Base-by-base conservation (phyloP, 1,139 yeast species). In the Pneumocystis wakefieldiae region DNA sequence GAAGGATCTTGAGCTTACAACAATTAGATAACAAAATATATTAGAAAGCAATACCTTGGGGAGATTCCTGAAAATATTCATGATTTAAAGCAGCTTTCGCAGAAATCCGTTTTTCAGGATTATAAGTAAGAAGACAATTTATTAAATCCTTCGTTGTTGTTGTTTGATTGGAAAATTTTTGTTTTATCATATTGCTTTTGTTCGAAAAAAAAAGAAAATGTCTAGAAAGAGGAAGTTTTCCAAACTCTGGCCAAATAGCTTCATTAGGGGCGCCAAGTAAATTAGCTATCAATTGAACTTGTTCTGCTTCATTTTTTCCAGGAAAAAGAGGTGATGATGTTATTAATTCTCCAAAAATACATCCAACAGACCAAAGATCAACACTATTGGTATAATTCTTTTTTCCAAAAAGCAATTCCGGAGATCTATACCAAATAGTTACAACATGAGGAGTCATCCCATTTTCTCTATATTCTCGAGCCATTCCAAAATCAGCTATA, bases 371-470 rank as follows among this genome's bases (percentile, higher is more conserved):
- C 98, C 98, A 92, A 62, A 89, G 74, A 15, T 48, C 70, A 59
- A 92, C 86, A 0, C 97, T 92, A 0, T 97, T 96, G 0, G 97
- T 87, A 72, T 92, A 92, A 75, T 92, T 96, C 61, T 96, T 77
- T 1, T 96, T 90, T 0, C 98, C 98, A 55, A 92, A 75, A 57
- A 92, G 76, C 59, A 92, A 77, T 72, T 92, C 98, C 0, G 98
- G 97, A 0, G 98, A 97, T 68, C 98, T 79, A 73, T 92, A 92
- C 98, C 98, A 92, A 66, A 92, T 92, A 0, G 98, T 92, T 10
- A 92, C 98, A 63, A 92, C 98, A 19, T 24, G 55, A 24, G 55
- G 55, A 12, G 55, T 48, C 55, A 48, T 48, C 15, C 32, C 55
- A 24, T 3, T 48, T 24, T 48, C 55, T 48, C 55, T 48, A 39